A percentile compares a stretch with the other conserved stretches of the same genome.
These are phyloP conservation scores for Papiliotrema flavescens DNA, from an alignment of 1,284 basidiomycete species.

Conservation along the genomic window DNA sequence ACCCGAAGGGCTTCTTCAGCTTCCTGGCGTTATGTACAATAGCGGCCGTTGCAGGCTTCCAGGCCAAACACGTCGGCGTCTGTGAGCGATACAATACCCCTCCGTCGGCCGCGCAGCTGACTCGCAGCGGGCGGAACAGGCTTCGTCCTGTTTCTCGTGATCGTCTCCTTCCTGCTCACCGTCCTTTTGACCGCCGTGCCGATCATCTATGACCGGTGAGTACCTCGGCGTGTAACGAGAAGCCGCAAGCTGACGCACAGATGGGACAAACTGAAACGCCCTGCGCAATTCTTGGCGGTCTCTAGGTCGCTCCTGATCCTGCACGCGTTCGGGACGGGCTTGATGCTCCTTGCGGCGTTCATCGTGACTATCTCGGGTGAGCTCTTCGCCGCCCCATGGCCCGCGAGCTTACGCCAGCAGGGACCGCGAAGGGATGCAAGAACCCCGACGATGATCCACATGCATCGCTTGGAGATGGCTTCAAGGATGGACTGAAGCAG, in stretches of 20 bases:
- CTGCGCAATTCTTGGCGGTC: conserved; percentile 75
- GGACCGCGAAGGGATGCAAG: conserved; percentile 64
- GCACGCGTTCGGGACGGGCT: conserved; percentile 60
- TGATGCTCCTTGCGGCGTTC: conserved; percentile 70
- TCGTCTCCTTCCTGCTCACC: conserved; percentile 66
- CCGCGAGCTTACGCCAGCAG: conserved; percentile 10
- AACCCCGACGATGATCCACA: conserved; percentile 68
- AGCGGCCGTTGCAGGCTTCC: conserved; percentile 78
- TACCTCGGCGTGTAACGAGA: not conserved
- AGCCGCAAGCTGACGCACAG: conserved; percentile 10
- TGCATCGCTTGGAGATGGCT: conserved; percentile 64
- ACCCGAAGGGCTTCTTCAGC: conserved; percentile 77
- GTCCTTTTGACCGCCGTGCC: conserved; percentile 70
- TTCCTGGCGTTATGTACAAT: conserved; percentile 85
- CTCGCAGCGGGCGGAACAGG: conserved; percentile 71
- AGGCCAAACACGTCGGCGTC: conserved; percentile 77
- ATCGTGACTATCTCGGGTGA: conserved; percentile 40
- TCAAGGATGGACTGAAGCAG: conserved; percentile 62
- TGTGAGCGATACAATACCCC: no score
- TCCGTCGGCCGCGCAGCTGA: conserved; percentile 2
- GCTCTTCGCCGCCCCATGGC: conserved; percentile 50
- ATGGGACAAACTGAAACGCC: conserved; percentile 65
- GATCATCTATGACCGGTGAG: conserved; percentile 73
- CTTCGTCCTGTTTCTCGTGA: conserved; percentile 78
- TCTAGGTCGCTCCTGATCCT: conserved; percentile 76